A percentile compares a stretch with the other conserved stretches of the same genome.
Conservation (phyloP, 768 basidiomycete genomes). For the Mycena chlorophos region DNA sequence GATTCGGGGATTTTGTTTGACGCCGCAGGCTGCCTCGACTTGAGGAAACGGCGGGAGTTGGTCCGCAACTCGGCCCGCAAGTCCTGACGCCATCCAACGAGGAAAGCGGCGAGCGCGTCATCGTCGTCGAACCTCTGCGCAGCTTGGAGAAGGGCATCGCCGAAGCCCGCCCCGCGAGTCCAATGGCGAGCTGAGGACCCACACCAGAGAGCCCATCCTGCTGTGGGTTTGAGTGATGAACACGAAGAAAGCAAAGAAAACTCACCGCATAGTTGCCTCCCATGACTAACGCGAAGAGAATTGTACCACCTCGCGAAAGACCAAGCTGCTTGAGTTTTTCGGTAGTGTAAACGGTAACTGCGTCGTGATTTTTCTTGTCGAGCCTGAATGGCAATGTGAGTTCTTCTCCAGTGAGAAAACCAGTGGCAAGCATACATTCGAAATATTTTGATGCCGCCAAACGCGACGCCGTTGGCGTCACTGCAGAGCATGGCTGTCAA, state of each 20-base stretch:
- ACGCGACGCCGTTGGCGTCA: conserved; percentile 52
- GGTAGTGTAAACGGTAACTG: conserved; percentile 28
- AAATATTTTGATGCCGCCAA: conserved; percentile 44
- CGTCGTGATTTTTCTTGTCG: conserved; percentile 45
- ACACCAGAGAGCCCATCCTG: conserved; percentile 37
- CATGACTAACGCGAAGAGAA: conserved; percentile 34
- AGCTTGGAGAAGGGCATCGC: conserved; percentile 49
- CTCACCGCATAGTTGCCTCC: conserved; percentile 38
- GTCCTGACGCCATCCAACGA: conserved; percentile 9
- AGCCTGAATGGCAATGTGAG: conserved; percentile 42
- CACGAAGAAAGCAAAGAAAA: background rate
- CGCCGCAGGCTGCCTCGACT: background rate
- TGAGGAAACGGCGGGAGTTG: conserved; percentile 13
- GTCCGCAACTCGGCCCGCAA: conserved; percentile 12
- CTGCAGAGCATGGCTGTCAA: too few relatives aligned
- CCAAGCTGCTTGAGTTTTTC: conserved; percentile 22
- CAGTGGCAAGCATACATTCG: conserved; percentile 35
- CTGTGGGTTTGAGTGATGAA: background rate
- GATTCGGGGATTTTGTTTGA: too few relatives aligned
- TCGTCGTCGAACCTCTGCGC: conserved; percentile 21
- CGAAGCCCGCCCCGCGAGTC: conserved; percentile 59
- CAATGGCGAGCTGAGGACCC: conserved; percentile 54
- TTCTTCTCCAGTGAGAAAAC: conserved; percentile 29
- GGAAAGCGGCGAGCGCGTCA: conserved; percentile 2
- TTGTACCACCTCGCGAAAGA: conserved; percentile 30